A percentile compares a stretch with the other conserved stretches of the same genome.
These are phyloP conservation scores for Botryosphaeria agaves DNA, from an alignment of 2,329 filamentous ascomycete genomes.

Conservation along the genomic window DNA sequence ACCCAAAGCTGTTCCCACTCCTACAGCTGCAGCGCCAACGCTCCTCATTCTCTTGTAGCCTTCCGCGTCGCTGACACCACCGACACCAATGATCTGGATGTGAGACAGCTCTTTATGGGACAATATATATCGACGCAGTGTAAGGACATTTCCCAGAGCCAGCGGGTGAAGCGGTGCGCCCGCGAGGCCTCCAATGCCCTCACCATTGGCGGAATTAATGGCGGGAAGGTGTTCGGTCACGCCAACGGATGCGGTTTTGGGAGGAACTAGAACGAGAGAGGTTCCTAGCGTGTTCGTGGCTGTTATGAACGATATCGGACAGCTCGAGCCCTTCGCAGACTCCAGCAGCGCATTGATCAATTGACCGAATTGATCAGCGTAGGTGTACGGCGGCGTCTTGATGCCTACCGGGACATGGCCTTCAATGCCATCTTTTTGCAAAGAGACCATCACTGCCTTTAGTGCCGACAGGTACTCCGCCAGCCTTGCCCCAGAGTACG, in stretches of 20 bases:
- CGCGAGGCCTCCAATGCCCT: constrained; percentile 52
- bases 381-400: constrained; percentile 64
- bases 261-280: constrained; percentile 37
- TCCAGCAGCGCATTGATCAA: constrained; percentile 35
- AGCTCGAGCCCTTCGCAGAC: constrained; percentile 11
- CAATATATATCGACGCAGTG: constrained; percentile 43
- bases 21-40: constrained; percentile 50
- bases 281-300: constrained; percentile 59
- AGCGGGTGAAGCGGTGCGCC: constrained; percentile 56
- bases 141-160: constrained; percentile 58
- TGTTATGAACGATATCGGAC: constrained; percentile 49
- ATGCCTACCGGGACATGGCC: constrained; percentile 37
- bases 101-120: constrained; percentile 27
- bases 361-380: constrained; percentile 44
- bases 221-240: too few species aligned
- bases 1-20: constrained; percentile 52
- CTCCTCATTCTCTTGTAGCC: constrained; percentile 48
- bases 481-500: constrained; percentile 40
- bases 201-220: constrained; percentile 34
- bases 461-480: constrained; percentile 36
- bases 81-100: constrained; percentile 53
- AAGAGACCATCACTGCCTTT: constrained; percentile 12
- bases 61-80: constrained; percentile 47
- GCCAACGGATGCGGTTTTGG: too few species aligned
- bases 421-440: constrained; percentile 2